Evolutionary conservation across 2,329 filamentous ascomycete genomes (phyloP).

Genomic region (Colletotrichum melonis): DNA sequence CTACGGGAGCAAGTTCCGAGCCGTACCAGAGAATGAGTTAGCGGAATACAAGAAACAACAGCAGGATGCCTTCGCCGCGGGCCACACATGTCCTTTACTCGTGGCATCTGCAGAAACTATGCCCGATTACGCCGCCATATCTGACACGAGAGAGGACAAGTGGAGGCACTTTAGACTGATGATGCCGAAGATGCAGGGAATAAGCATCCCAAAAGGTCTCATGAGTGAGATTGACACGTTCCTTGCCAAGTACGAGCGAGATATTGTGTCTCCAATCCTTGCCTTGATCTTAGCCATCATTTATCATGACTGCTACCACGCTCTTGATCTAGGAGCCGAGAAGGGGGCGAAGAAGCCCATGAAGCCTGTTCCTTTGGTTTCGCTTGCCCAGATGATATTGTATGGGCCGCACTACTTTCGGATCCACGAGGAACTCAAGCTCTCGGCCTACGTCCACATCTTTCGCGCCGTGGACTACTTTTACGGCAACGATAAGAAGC

Average conservation of each 20-base stretch:
- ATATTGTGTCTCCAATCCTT: not conserved
- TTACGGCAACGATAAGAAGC: not conserved
- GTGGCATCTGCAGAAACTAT: not conserved
- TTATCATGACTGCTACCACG: not conserved
- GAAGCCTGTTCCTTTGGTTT: not conserved
- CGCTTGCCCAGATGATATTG: not conserved
- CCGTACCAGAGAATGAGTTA: not conserved
- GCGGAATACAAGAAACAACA: not conserved
- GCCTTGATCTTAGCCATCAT: not conserved
- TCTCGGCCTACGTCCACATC: slow-evolving; percentile 8
- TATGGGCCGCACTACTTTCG: slow-evolving; percentile 5
- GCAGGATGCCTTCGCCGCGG: not conserved
- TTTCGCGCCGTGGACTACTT: not conserved
- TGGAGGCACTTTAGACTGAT: not conserved
- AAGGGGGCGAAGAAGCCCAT: not conserved
- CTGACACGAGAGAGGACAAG: not conserved
- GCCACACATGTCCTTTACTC: not conserved
- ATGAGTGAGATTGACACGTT: not conserved
- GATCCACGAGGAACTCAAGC: not conserved
- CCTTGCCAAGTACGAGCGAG: not conserved
- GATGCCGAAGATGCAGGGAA: not conserved
- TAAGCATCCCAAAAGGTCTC: not conserved
- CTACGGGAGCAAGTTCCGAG: not conserved
- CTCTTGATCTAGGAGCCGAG: not conserved
- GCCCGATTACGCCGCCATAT: not conserved